Percentiles rank a stretch among this genome's conserved stretches.
Conservation (phyloP, 2,329 filamentous ascomycete species). For the Penicillium expansum region DNA sequence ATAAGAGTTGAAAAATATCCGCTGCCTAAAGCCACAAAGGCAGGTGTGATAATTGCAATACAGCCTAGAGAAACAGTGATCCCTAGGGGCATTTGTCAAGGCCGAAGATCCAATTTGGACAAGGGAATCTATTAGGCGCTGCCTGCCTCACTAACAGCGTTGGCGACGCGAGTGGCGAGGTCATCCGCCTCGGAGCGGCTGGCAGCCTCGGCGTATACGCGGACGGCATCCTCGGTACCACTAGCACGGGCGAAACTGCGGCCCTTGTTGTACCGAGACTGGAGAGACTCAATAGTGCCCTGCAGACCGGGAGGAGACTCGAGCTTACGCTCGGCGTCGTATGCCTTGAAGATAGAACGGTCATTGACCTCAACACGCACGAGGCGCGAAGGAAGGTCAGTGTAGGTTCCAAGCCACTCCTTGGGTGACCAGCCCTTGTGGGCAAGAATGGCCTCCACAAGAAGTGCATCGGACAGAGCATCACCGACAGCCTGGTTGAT, state of each 20-base stretch:
- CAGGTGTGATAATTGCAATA: constrained; percentile 1
- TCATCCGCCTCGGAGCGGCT: constrained; percentile 88
- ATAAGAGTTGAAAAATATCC: neutral
- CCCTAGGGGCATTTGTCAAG: neutral
- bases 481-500: constrained; percentile 99
- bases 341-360: constrained; percentile 85
- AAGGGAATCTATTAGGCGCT: constrained; percentile 17
- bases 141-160: constrained; percentile 64
- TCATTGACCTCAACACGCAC: constrained; percentile 86
- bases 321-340: constrained; percentile 86
- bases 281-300: constrained; percentile 78
- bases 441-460: constrained; percentile 92
- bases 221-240: constrained; percentile 92
- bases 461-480: constrained; percentile 89
- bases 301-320: constrained; percentile 77
- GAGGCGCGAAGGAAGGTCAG: constrained; percentile 91
- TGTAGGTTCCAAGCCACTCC: constrained; percentile 92
- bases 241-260: constrained; percentile 88
- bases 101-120: neutral
- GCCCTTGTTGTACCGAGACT: constrained; percentile 86
- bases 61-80: neutral
- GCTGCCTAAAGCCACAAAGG: neutral
- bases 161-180: constrained; percentile 77
- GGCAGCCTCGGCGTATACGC: constrained; percentile 93
- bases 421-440: constrained; percentile 88